Evolutionary conservation across 257 asterid genomes (phyloP), one percentile per base, ranked within the genome.

Genomic region (Linderniella brevidens): DNA sequence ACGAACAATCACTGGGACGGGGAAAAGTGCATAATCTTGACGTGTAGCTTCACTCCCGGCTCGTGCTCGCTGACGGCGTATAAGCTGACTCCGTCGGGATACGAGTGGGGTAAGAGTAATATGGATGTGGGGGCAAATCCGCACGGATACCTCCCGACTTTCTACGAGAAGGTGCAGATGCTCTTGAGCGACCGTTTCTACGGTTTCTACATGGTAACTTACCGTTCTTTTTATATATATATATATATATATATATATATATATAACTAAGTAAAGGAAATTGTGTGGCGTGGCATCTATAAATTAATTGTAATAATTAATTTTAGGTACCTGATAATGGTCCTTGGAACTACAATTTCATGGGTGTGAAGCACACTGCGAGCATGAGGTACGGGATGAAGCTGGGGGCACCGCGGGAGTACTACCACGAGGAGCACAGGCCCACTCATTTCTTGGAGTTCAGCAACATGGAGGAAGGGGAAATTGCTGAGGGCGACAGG

Each of bases 1-100:
- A 82, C 92, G 35, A 90, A 77, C 70, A 25, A 25, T 25, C 95
- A 90, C 49, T 90, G 99, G 99, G 99, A 90, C 25, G 99, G 99
- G 8, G 99, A 90, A 76, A 90, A 73, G 67, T 78, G 94, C 71
- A 90, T 85, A 46, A 75, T 90, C 41, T 67, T 90, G 64, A 90
- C 99, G 0, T 90, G 99, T 82, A 90, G 99, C 63, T 90, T 90
- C 70, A 90, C 99, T 0, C 98, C 96, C 0, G 99, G 99, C 2
- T 90, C 99, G 5, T 90, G 99, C 72, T 90, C 99, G 4, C 60
- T 90, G 59, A 90, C 96, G 0, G 99, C 99, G 0, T 90, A 90
- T 53, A 90, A 85, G 68, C 51, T 90, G 63, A 85, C 96, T n/a
- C 92, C 86, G 3, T 78, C 96, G 0, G 99, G 99, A 38, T 90